Evolutionary conservation across 2,329 filamentous ascomycete species (phyloP), one percentile per base, ranked within the genome.

Genomic region (Exophiala oligosperma): DNA sequence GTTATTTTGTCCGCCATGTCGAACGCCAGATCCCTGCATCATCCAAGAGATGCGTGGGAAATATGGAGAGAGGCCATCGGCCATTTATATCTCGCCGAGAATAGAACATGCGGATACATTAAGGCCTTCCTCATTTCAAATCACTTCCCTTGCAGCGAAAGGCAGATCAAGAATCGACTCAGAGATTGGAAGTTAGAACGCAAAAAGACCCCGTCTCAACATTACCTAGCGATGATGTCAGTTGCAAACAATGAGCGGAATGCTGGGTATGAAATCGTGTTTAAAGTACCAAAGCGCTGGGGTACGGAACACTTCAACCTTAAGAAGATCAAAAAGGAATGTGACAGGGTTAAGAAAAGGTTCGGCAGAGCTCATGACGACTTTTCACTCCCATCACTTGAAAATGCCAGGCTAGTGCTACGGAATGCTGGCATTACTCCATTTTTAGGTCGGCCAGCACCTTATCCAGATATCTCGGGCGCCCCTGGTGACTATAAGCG

Each of bases 131-230:
- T 66, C 21, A 37, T 51, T 21, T 24, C 43, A 12, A 40, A 59
- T 14, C 28, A 52, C 23, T 54, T 64, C 26, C n/a, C 53, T 14
- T 51, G 60, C 14, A 64, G 50, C 14, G 37, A 52, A 21, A 56
- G 62, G 41, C 61, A 64, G 57, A 54, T 62, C 54, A 66, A 66
- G 24, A 57, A 53, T 40, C 54, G 52, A 46, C 48, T 66, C 17
- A 58, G 52, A 24, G 59, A 59, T 46, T 66, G 64, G 64, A 54
- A 55, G 2, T 62, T 52, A 24, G 59, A 64, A 37, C 23, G 52
- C 41, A 66, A 66, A 28, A 64, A 61, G 43, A 62, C 60, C 14
- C 49, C 51, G 12, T 44, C 44, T 14, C 49, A 50, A n/a, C 49
- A 58, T 26, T 64, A 64, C 44, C 52, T 57, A 17, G 62, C 62